phyloP scores from a whole-genome alignment of 345 rosid genomes.

The Citrus trifoliata region DNA sequence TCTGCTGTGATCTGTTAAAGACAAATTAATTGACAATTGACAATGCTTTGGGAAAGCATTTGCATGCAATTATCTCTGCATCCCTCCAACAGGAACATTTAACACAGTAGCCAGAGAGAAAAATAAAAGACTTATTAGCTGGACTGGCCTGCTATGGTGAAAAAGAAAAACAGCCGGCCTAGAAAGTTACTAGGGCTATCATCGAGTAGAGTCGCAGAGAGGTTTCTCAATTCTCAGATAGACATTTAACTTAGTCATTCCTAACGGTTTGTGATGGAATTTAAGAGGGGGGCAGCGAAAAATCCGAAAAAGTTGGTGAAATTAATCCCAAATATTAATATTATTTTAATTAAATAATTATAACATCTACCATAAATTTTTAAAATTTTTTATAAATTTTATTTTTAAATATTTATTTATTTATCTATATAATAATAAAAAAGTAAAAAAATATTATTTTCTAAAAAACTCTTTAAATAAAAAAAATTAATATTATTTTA shows the following conservation, averaged over 20 bases:
- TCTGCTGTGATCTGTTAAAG: constrained; percentile 7
- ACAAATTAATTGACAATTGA: constrained; percentile 15
- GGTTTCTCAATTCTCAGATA: constrained; percentile 1
- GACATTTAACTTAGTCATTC: constrained; percentile 27
- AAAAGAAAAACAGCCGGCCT: constrained; percentile 61
- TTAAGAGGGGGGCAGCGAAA: constrained; percentile 4
- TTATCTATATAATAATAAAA: too few relatives aligned
- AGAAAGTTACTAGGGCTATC: constrained; percentile 25
- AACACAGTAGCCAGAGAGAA: neutral
- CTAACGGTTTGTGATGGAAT: constrained; percentile 54
- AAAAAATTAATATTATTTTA: too few relatives aligned
- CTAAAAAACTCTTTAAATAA: too few relatives aligned
- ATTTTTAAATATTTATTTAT: too few relatives aligned
- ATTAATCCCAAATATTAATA: too few relatives aligned
- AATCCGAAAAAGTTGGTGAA: neutral
- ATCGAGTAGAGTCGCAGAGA: constrained; percentile 3
- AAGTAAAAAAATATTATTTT: too few relatives aligned
- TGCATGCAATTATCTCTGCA: constrained; percentile 9
- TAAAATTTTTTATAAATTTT: too few relatives aligned
- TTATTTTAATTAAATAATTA: too few relatives aligned
- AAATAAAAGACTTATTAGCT: constrained; percentile 25
- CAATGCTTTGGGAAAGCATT: constrained; percentile 9
- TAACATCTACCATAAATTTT: too few relatives aligned
- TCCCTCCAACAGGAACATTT: constrained; percentile 19
- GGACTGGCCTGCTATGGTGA: constrained; percentile 34